Conservation (phyloP, 2,329 filamentous ascomycete species). For the Colletotrichum gloeosporioides region DNA sequence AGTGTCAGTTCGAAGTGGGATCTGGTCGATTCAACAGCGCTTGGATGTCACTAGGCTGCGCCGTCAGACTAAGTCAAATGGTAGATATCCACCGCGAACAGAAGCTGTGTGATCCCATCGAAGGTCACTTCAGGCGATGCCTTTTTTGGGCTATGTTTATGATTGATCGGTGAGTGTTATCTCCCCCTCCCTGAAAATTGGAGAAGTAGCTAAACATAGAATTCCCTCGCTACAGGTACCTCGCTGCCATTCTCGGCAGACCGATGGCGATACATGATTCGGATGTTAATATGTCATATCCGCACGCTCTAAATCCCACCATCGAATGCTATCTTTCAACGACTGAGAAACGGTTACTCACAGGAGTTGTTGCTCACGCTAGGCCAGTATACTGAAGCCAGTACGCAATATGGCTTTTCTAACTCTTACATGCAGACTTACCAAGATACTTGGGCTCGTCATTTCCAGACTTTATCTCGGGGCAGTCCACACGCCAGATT, state of each 20-base stretch:
- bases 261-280: background rate
- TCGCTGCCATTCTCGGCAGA: background rate
- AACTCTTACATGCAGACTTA: background rate
- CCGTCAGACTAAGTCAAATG: background rate
- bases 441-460: background rate
- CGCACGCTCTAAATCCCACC: background rate
- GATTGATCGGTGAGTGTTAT: background rate
- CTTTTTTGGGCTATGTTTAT: background rate
- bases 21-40: background rate
- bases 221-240: background rate
- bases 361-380: background rate
- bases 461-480: background rate
- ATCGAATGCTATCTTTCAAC: background rate
- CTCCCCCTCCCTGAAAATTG: fast-evolving
- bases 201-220: background rate
- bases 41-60: background rate
- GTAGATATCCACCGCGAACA: background rate
- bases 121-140: background rate
- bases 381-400: background rate
- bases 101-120: background rate
- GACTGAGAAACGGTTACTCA: background rate
- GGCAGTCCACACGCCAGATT: background rate
- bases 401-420: background rate
- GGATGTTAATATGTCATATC: background rate
- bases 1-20: background rate